phyloP scores from a whole-genome alignment of 257 asterid species.

The Solanum lignicaule region DNA sequence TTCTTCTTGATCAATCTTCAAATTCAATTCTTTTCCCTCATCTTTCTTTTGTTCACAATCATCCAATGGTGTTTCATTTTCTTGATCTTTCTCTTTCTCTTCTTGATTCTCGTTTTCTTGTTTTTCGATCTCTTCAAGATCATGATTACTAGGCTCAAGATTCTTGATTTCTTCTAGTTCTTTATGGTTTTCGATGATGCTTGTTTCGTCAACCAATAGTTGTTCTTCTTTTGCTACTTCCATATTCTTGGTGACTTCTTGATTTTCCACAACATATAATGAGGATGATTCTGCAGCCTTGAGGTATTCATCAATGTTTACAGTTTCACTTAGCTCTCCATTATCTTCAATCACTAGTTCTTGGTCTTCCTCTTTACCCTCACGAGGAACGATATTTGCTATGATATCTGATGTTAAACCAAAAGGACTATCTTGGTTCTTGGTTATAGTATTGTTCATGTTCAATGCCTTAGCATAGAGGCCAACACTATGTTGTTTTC shows the following conservation, averaged over 20 bases:
- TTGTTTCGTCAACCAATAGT: constrained; percentile 9
- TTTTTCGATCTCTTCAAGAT: neutral
- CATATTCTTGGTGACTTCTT: constrained; percentile 1
- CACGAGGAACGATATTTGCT: constrained; percentile 2
- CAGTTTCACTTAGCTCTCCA: constrained; percentile 10
- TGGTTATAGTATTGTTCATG: neutral
- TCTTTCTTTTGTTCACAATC: neutral
- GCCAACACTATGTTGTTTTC: constrained; percentile 6
- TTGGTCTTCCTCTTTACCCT: constrained; percentile 17
- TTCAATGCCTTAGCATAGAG: constrained; percentile 17
- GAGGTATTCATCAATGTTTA: constrained; percentile 1
- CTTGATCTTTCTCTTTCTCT: neutral
- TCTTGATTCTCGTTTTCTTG: neutral
- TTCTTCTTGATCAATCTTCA: neutral
- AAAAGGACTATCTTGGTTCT: constrained; percentile 3
- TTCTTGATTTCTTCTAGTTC: neutral
- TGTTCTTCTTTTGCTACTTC: constrained; percentile 17
- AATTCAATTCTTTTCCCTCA: neutral
- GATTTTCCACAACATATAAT: constrained; percentile 1
- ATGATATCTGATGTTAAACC: neutral
- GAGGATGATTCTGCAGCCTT: constrained; percentile 6
- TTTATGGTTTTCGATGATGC: neutral
- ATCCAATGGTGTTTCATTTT: neutral
- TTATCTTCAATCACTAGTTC: constrained; percentile 1
- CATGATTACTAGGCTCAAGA: neutral